These are phyloP conservation scores for Ochetophila trinervis DNA, from an alignment of 306 rosid genomes.

Conservation along the genomic window DNA sequence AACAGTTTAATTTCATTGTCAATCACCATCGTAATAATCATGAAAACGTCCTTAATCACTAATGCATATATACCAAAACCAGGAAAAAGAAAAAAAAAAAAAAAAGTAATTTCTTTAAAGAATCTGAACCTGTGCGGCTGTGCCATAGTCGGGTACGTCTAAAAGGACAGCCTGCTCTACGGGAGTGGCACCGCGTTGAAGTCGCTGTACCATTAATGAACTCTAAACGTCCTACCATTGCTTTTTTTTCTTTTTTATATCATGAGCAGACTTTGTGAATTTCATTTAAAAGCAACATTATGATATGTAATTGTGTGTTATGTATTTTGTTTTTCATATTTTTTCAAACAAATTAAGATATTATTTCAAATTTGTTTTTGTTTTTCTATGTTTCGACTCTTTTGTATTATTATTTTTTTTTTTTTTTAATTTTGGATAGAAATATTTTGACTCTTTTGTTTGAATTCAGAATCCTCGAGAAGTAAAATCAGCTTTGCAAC, in stretches of 20 bases:
- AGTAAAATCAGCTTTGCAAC: no score
- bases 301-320: no score
- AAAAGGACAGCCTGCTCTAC: slow-evolving; percentile 9
- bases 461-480: not conserved
- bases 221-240: no score
- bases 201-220: no score
- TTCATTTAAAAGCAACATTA: no score
- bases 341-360: no score
- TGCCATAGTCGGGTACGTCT: slow-evolving; percentile 4
- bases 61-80: not conserved
- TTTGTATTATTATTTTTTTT: not conserved
- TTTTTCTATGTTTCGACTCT: not conserved
- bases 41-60: not conserved
- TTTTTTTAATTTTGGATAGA: no score
- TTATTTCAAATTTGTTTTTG: no score
- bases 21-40: not conserved
- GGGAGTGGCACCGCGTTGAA: not conserved
- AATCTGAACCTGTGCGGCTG: slow-evolving; percentile 15
- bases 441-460: not conserved
- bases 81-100: no score
- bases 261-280: no score
- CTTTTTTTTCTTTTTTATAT: no score
- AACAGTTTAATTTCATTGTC: slow-evolving; percentile 5
- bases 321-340: no score
- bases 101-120: not conserved